phyloP scores from a whole-genome alignment of 139 green algal species.

The Coelastrella sp. region DNA sequence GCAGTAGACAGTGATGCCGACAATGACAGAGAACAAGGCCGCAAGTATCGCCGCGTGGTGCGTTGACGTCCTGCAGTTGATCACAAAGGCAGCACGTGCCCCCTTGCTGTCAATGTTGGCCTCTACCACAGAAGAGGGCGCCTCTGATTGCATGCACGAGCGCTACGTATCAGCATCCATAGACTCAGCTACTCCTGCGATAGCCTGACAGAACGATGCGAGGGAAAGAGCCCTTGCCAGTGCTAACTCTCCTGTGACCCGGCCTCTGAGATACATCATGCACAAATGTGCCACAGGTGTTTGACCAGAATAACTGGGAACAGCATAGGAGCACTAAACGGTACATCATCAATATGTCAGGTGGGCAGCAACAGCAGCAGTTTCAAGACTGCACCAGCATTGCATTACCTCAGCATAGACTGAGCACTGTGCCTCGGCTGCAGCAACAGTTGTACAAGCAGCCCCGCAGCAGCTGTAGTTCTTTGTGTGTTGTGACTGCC shows the following conservation, averaged over 20 bases:
- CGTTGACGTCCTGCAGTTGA: background rate
- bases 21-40: conserved; percentile 22
- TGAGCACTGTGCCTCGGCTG: background rate
- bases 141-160: too few species aligned
- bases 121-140: too few species aligned
- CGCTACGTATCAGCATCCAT: background rate
- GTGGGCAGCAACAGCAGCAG: background rate
- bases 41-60: conserved; percentile 9
- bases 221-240: background rate
- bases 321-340: conserved; percentile 42
- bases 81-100: background rate
- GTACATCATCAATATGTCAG: conserved; percentile 44
- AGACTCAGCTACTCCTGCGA: background rate
- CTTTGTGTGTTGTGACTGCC: too few species aligned
- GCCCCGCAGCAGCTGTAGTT: too few species aligned
- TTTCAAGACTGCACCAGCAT: background rate
- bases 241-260: background rate
- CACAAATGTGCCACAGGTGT: conserved; percentile 15
- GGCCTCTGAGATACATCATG: background rate
- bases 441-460: too few species aligned
- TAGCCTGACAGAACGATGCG: background rate
- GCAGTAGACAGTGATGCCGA: background rate
- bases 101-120: background rate
- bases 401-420: background rate
- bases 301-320: conserved; percentile 25